phyloP scores from a whole-genome alignment of 306 rosid species.

The Castanea sativa region DNA sequence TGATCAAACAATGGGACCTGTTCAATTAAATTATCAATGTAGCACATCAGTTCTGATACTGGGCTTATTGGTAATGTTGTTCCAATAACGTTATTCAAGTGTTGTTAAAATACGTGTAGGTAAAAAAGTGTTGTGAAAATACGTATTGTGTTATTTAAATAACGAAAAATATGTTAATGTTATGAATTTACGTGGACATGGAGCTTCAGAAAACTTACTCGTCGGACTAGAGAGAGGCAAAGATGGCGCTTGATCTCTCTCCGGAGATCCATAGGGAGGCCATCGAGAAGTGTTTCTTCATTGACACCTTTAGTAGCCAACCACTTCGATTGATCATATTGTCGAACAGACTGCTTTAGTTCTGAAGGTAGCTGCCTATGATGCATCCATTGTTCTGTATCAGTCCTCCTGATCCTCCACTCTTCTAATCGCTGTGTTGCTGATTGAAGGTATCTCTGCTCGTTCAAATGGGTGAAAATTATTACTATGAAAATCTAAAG shows the following conservation, averaged over 20 bases:
- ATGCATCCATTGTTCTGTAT: slow-evolving; percentile 95
- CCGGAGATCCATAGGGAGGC: slow-evolving; percentile 77
- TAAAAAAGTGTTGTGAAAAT: rapidly evolving
- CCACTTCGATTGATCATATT: slow-evolving; percentile 91
- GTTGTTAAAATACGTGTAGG: rapidly evolving
- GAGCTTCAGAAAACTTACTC: slow-evolving; percentile 40
- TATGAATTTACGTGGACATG: too few species aligned
- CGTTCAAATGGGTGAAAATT: neutral
- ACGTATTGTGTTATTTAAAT: too few species aligned
- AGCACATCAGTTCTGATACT: too few species aligned
- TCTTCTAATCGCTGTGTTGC: slow-evolving; percentile 82
- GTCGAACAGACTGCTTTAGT: slow-evolving; percentile 60
- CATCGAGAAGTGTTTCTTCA: slow-evolving; percentile 78
- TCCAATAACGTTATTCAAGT: rapidly evolving
- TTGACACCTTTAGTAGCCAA: slow-evolving; percentile 85
- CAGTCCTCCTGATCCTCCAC: slow-evolving; percentile 89
- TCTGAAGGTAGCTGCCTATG: slow-evolving; percentile 85
- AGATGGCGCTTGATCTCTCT: slow-evolving; percentile 96
- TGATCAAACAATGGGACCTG: slow-evolving; percentile 86
- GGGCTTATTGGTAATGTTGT: too few species aligned
- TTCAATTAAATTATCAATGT: too few species aligned
- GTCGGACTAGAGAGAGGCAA: slow-evolving; percentile 82
- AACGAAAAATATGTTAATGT: too few species aligned
- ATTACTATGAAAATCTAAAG: too few species aligned
- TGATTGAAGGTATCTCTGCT: slow-evolving; percentile 86